phyloP scores from a whole-genome alignment of 2,329 filamentous ascomycete species.

The Epichloe typhina region DNA sequence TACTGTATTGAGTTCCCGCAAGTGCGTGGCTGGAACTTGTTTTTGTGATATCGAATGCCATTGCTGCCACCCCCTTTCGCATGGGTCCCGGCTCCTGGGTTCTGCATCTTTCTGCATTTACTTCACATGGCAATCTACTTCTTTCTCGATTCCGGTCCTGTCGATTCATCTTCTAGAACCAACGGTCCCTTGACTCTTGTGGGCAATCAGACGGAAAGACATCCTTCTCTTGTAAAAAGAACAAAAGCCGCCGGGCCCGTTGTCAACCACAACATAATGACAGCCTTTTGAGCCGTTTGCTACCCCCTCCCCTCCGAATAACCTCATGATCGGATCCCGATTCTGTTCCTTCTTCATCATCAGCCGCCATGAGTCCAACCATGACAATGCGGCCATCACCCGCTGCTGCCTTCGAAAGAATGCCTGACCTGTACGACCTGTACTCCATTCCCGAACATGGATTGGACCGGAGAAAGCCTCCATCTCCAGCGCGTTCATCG shows the following conservation, averaged over 20 bases:
- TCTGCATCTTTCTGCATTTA: background rate
- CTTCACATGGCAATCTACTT: background rate
- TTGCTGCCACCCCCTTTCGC: background rate
- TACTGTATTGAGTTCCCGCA: too few relatives aligned
- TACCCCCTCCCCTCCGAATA: background rate
- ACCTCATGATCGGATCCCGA: background rate
- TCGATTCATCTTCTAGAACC: background rate
- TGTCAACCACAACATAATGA: background rate
- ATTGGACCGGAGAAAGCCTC: conserved; percentile 6
- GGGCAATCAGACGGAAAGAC: too few relatives aligned
- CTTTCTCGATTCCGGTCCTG: background rate
- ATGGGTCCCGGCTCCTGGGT: background rate
- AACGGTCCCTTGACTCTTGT: background rate
- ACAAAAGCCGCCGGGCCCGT: background rate
- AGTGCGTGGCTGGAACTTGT: background rate
- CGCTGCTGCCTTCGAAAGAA: conserved; percentile 7
- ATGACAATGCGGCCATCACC: conserved; percentile 7
- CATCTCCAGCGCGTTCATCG: conserved; percentile 4
- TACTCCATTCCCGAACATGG: conserved; percentile 4
- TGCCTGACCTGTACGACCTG: conserved; percentile 8
- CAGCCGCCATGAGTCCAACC: conserved; percentile 8
- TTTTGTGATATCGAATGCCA: background rate
- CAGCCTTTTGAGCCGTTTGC: background rate
- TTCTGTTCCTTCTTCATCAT: background rate
- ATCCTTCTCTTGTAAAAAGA: background rate